Evolutionary conservation across 2,329 filamentous ascomycete genomes (phyloP).

Genomic region (Pseudogymnoascus sp.): DNA sequence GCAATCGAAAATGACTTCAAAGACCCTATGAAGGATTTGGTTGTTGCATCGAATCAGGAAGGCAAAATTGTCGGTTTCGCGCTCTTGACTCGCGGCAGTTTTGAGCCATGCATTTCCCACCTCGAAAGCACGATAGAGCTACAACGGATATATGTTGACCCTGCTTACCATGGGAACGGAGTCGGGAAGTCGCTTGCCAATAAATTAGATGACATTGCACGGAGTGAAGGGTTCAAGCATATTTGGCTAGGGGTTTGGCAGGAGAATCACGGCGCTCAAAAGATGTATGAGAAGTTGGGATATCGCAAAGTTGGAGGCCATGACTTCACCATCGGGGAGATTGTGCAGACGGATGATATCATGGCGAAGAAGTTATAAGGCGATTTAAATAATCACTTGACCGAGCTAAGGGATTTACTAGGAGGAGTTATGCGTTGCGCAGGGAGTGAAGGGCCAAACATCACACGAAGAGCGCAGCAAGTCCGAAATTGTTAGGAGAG

Average conservation of each 20-base stretch:
- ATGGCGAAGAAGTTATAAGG: slow-evolving; percentile 31
- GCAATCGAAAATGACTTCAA: slow-evolving; percentile 24
- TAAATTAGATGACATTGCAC: slow-evolving; percentile 29
- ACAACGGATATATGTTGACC: slow-evolving; percentile 37
- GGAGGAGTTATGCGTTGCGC: too few species aligned
- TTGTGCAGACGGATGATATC: slow-evolving; percentile 38
- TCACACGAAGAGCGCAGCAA: too few species aligned
- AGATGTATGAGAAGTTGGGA: slow-evolving; percentile 35
- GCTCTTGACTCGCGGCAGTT: slow-evolving; percentile 32
- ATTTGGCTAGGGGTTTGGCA: slow-evolving; percentile 44
- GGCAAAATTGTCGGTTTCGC: slow-evolving; percentile 34
- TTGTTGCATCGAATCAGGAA: slow-evolving; percentile 25
- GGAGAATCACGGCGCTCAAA: slow-evolving; percentile 34
- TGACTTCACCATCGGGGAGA: slow-evolving; percentile 35
- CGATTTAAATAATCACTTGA: background rate
- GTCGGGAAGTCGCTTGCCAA: slow-evolving; percentile 31
- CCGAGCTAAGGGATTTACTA: too few species aligned
- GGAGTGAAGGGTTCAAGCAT: slow-evolving; percentile 31
- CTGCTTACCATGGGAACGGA: slow-evolving; percentile 31
- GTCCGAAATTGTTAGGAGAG: too few species aligned
- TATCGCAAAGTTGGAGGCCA: slow-evolving; percentile 35
- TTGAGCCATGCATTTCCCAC: slow-evolving; percentile 33
- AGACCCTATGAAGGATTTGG: slow-evolving; percentile 21
- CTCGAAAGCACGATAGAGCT: slow-evolving; percentile 30
- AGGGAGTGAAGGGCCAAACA: too few species aligned